Percentiles rank a stretch among this genome's conserved stretches.
Evolutionary conservation across 1,139 yeast genomes (phyloP).

Genomic region (Kodamaea arcana): DNA sequence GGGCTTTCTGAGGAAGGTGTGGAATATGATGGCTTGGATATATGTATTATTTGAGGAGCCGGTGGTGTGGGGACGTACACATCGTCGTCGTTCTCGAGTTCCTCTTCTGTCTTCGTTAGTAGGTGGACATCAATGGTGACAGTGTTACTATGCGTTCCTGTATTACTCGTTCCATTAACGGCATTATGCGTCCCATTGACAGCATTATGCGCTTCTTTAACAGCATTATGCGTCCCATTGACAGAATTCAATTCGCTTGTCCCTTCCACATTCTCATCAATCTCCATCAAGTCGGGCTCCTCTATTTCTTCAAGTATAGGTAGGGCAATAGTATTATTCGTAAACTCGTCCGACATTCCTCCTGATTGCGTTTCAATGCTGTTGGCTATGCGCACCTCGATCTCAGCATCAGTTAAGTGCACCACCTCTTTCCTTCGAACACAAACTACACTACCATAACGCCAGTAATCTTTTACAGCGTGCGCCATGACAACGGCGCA

Average conservation of each 20-base stretch:
- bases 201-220: background rate
- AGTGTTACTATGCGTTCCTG: background rate
- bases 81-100: background rate
- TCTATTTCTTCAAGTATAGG: background rate
- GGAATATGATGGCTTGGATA: background rate
- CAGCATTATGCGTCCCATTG: background rate
- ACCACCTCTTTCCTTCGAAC: slow-evolving; percentile 41
- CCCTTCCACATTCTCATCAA: background rate
- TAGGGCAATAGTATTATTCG: too few species aligned
- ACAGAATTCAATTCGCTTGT: background rate
- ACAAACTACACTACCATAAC: slow-evolving; percentile 65
- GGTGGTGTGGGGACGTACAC: background rate
- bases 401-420: slow-evolving; percentile 17
- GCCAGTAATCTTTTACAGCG: slow-evolving; percentile 76
- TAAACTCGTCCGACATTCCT: background rate
- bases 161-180: background rate
- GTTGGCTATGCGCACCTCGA: background rate
- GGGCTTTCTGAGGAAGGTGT: slow-evolving; percentile 26
- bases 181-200: background rate
- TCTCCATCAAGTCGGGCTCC: background rate
- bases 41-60: background rate
- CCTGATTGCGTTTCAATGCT: background rate
- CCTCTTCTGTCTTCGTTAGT: slow-evolving; percentile 9
- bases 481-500: slow-evolving; percentile 67
- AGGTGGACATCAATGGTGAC: slow-evolving; percentile 1